phyloP scores from a whole-genome alignment of 192 early-diverging fungal genomes.

The Backusella mclennaniae region DNA sequence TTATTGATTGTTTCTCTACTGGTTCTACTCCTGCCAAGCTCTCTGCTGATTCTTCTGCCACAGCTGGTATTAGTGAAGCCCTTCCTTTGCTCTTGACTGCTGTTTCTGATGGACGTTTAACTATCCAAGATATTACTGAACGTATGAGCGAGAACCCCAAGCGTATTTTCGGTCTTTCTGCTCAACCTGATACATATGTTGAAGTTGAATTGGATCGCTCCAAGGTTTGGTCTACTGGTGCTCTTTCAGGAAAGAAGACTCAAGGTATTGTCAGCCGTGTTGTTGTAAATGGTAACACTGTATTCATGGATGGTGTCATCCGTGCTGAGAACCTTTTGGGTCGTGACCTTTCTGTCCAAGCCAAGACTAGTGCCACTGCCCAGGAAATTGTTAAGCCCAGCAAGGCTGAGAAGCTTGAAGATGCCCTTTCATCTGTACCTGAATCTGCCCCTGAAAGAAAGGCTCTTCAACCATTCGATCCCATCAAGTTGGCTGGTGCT shows the following conservation, averaged over 20 bases:
- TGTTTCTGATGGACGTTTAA: conserved; percentile 75
- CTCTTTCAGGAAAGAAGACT: conserved; percentile 56
- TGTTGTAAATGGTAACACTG: conserved; percentile 81
- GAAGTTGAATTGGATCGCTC: conserved; percentile 91
- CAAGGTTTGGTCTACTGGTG: conserved; percentile 43
- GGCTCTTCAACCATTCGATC: conserved; percentile 15
- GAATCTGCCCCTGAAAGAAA: conserved; percentile 13
- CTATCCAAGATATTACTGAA: conserved; percentile 71
- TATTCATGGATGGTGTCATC: conserved; percentile 80
- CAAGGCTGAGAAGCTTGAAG: not conserved
- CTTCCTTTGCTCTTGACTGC: conserved; percentile 82
- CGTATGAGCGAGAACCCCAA: conserved; percentile 84
- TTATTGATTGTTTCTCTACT: conserved; percentile 92
- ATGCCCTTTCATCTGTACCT: not conserved
- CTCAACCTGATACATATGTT: conserved; percentile 90
- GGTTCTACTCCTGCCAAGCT: conserved; percentile 71
- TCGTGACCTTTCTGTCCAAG: conserved; percentile 45
- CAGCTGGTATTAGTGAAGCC: conserved; percentile 66
- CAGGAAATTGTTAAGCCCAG: conserved; percentile 8
- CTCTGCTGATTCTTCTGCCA: conserved; percentile 47
- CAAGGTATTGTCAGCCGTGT: conserved; percentile 84
- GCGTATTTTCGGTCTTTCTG: conserved; percentile 85
- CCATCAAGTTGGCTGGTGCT: conserved; percentile 25
- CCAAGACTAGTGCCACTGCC: not conserved
- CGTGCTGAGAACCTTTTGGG: conserved; percentile 42